A percentile compares a stretch with the other conserved stretches of the same genome.
phyloP scores from a whole-genome alignment of 1,284 basidiomycete species.

The Ustilago curta region DNA sequence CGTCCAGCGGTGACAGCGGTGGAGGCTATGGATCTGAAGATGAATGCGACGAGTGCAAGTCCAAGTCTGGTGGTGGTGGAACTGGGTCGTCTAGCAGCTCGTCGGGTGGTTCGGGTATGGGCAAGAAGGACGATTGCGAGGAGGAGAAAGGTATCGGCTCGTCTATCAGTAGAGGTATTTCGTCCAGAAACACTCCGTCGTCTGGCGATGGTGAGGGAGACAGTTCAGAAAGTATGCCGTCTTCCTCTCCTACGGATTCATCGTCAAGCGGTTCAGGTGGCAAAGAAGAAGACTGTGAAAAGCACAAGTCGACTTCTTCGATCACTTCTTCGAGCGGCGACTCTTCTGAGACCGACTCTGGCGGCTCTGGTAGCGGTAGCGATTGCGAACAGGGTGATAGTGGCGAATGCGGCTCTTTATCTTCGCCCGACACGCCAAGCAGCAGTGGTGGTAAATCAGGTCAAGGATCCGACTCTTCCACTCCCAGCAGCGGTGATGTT shows the following conservation, averaged over 20 bases:
- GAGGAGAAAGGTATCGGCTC: conserved; percentile 4
- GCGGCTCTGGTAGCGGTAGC: not conserved
- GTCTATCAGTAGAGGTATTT: conserved; percentile 1
- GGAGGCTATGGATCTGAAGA: not conserved
- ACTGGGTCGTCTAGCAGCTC: not conserved
- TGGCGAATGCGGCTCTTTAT: not conserved
- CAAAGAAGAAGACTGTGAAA: conserved; percentile 4
- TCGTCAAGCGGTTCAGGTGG: not conserved
- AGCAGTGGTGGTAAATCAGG: not conserved
- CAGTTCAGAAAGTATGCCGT: not conserved
- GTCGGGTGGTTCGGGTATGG: not conserved
- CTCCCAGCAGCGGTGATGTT: not conserved
- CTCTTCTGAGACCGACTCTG: not conserved
- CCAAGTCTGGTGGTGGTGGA: no score
- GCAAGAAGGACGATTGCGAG: conserved; percentile 11
- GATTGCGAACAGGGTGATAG: conserved; percentile 1
- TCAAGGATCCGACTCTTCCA: not conserved
- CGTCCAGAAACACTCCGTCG: conserved; percentile 10
- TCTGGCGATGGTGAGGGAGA: conserved; percentile 1
- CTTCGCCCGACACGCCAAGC: not conserved
- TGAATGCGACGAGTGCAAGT: not conserved
- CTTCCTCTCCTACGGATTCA: not conserved
- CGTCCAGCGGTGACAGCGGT: not conserved
- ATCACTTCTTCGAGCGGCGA: not conserved
- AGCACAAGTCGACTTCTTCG: conserved; percentile 5